Conservation (phyloP, 2,329 filamentous ascomycete genomes). For the Diaporthe citri region DNA sequence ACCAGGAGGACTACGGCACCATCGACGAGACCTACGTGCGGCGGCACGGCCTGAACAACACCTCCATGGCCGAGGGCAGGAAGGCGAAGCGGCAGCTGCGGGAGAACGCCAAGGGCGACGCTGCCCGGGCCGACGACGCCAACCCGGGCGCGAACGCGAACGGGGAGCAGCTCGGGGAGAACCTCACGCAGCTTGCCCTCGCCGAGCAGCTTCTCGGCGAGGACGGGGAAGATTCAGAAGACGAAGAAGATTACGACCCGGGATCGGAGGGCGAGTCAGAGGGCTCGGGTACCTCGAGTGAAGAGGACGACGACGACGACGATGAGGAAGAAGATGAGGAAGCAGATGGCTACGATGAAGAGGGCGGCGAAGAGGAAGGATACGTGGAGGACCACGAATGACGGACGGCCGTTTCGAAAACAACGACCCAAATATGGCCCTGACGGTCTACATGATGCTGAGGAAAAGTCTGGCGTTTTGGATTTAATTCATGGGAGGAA, state of each 20-base stretch:
- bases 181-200: conserved; percentile 62
- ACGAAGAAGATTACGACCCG: conserved; percentile 77
- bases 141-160: conserved; percentile 50
- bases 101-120: conserved; percentile 67
- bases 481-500: not conserved
- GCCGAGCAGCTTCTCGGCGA: conserved; percentile 68
- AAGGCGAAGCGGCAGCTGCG: conserved; percentile 73
- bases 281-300: conserved; percentile 64
- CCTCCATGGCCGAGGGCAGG: conserved; percentile 76
- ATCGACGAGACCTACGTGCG: conserved; percentile 75
- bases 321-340: conserved; percentile 59
- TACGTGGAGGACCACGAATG: conserved; percentile 41
- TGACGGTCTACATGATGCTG: not conserved
- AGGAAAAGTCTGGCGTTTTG: conserved; percentile 22
- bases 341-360: conserved; percentile 51
- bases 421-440: not conserved
- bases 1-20: conserved; percentile 75
- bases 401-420: not conserved
- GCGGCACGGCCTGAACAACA: conserved; percentile 72
- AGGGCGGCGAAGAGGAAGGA: conserved; percentile 45
- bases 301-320: conserved; percentile 67
- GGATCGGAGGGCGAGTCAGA: conserved; percentile 71
- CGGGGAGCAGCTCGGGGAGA: conserved; percentile 52
- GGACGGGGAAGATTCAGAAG: conserved; percentile 71
- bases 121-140: conserved; percentile 46